Base-by-base conservation (phyloP, 2,329 filamentous ascomycete species). In the Colletotrichum costaricense region DNA sequence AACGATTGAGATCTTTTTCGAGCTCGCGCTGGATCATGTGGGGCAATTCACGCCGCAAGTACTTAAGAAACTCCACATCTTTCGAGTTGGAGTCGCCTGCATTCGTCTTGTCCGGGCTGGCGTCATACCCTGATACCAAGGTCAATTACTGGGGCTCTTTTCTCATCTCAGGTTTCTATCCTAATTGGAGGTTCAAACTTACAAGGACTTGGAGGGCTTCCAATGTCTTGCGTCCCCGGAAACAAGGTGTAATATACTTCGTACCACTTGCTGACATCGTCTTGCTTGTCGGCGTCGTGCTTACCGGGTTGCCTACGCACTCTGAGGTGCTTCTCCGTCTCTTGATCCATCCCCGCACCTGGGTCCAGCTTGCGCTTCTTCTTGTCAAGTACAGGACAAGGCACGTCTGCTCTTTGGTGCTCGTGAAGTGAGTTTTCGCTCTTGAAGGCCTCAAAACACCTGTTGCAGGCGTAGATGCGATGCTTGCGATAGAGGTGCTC, bases 401-500 rank as follows among this genome's bases (percentile, higher is more conserved):
- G 76, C 35, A 63, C 73, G 14, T 56, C 24, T 7, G 78, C 76
- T 6, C 80, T 79, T 1, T 78, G 75, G 60, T 85, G 83, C 1
- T 68, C 77, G 0, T 79, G 77, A 1, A 83, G 77, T 8, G 80
- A 76, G 2, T 75, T 72, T 12, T 82, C 78, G 2, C 73, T 72
- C 19, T 81, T 77, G 74, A 84, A 84, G 11, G 79, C 77, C 0
- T 74, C 56, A 30, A 81, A 82, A 67, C 84, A 85, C 16, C 83
- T 78, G n/a, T 76, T 78, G 63, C 83, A 85, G 3, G 67, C 69
- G 52, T 56, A 69, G 4, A 83, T 78, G 0, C 79, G 75, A 72
- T 85, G 83, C 2, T 79, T 78, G 1, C 81, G 80, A 28, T 83
- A 84, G 0, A 85, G 68, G 67, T 85, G 83, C 28, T 84, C 82